These are phyloP conservation scores for Thyridium curvatum DNA, from an alignment of 2,329 filamentous ascomycete species.

Conservation along the genomic window DNA sequence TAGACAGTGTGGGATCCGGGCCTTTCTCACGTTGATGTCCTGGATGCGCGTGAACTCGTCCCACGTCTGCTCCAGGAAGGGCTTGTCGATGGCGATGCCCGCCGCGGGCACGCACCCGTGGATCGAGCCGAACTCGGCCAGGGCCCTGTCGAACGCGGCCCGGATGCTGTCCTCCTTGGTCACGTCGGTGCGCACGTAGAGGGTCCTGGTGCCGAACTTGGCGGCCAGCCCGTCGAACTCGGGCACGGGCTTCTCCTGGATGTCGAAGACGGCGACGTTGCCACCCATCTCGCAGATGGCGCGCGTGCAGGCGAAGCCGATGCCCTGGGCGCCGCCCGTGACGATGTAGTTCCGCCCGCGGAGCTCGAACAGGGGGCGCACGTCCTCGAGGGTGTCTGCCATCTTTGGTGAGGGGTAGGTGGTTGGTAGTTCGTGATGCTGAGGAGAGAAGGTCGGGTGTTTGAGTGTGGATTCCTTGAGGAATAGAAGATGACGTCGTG, in stretches of 20 bases:
- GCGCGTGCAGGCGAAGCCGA: conserved; percentile 27
- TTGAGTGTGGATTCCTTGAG: too few relatives aligned
- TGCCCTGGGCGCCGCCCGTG: conserved; percentile 31
- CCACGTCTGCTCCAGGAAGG: conserved; percentile 36
- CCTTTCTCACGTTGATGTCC: conserved; percentile 34
- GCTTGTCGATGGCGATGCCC: conserved; percentile 35
- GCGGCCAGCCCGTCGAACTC: conserved; percentile 16
- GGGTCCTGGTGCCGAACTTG: conserved; percentile 13
- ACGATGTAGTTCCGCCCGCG: conserved; percentile 26
- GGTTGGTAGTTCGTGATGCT: too few relatives aligned
- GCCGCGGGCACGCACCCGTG: conserved; percentile 25
- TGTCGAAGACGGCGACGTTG: conserved; percentile 29
- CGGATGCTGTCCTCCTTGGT: conserved; percentile 20
- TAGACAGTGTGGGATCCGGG: too few relatives aligned
- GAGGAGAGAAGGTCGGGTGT: too few relatives aligned
- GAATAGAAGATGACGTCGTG: too few relatives aligned
- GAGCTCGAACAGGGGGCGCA: conserved; percentile 23
- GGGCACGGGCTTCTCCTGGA: conserved; percentile 20
- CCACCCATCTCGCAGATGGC: conserved; percentile 33
- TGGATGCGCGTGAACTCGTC: conserved; percentile 31
- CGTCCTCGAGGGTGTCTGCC: conserved; percentile 12
- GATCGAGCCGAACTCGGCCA: conserved; percentile 17
- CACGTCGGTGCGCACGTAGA: conserved; percentile 24
- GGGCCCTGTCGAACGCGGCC: conserved; percentile 13
- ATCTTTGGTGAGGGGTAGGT: neutral